phyloP scores from a whole-genome alignment of 2,329 filamentous ascomycete species.

The Alternaria longipes region DNA sequence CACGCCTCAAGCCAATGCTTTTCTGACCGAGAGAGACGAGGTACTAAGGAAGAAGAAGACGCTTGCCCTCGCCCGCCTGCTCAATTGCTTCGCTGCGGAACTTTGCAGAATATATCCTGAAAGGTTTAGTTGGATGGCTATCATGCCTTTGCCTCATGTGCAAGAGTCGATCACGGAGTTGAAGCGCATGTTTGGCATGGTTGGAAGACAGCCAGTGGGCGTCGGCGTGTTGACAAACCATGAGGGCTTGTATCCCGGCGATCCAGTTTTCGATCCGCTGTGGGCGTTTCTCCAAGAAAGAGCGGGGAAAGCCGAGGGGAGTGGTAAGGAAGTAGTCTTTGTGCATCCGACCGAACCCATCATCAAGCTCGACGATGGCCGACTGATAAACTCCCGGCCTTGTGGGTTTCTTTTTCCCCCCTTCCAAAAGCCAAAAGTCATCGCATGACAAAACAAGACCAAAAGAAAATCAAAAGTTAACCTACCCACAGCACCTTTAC shows the following conservation, averaged over 20 bases:
- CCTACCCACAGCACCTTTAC: slow-evolving; percentile 38
- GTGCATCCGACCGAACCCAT: slow-evolving; percentile 50
- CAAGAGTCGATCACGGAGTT: slow-evolving; percentile 41
- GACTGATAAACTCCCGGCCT: slow-evolving; percentile 39
- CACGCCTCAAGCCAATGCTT: slow-evolving; percentile 50
- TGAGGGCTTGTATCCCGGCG: slow-evolving; percentile 46
- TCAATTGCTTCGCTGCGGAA: slow-evolving; percentile 46
- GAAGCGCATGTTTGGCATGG: slow-evolving; percentile 35
- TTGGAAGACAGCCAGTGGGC: slow-evolving; percentile 41
- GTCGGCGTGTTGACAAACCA: slow-evolving; percentile 48
- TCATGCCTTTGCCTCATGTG: slow-evolving; percentile 44
- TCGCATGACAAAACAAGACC: not conserved
- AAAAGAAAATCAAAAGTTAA: not conserved
- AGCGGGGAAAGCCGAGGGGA: slow-evolving; percentile 8
- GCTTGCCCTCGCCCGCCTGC: slow-evolving; percentile 43
- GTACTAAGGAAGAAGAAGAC: slow-evolving; percentile 33
- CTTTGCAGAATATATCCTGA: slow-evolving; percentile 37
- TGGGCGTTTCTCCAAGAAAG: slow-evolving; percentile 41
- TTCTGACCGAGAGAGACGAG: slow-evolving; percentile 24
- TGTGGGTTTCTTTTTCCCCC: slow-evolving; percentile 31
- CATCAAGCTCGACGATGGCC: slow-evolving; percentile 38
- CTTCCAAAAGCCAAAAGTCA: not conserved
- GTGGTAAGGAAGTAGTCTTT: slow-evolving; percentile 43
- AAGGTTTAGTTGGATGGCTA: slow-evolving; percentile 41
- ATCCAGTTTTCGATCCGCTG: slow-evolving; percentile 34